These are phyloP conservation scores for Trametes cingulata DNA, from an alignment of 768 basidiomycete species.

Conservation along the genomic window DNA sequence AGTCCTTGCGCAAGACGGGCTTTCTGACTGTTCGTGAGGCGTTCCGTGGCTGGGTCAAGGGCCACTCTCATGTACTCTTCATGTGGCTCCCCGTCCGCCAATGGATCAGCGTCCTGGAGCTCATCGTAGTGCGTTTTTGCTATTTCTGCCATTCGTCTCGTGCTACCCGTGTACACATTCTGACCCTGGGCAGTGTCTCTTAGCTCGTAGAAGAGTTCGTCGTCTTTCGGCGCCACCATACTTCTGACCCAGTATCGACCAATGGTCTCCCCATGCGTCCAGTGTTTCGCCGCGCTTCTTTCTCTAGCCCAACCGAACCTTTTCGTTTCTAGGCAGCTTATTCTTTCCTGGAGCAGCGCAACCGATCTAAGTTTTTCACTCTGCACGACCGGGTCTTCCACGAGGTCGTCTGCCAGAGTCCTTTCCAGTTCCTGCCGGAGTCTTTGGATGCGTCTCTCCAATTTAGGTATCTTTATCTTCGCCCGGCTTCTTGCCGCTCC, in stretches of 20 bases:
- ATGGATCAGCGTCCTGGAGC: neutral
- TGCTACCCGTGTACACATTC: neutral
- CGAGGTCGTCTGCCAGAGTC: neutral
- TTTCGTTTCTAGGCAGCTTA: neutral
- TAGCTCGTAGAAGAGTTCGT: too few relatives aligned
- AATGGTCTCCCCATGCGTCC: neutral
- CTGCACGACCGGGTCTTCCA: neutral
- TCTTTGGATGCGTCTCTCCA: neutral
- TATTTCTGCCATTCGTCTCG: neutral
- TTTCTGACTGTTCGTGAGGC: neutral
- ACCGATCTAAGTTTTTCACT: neutral
- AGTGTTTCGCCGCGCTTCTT: neutral
- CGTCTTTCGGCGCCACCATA: neutral
- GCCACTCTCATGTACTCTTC: neutral
- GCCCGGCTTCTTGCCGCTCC: neutral
- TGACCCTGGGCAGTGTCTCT: too few relatives aligned
- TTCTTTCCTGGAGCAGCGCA: neutral
- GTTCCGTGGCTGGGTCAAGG: neutral
- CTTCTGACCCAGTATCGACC: neutral
- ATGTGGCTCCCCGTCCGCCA: neutral
- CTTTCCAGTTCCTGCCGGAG: neutral
- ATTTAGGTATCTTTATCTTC: neutral
- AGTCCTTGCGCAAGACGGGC: neutral
- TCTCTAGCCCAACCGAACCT: neutral
- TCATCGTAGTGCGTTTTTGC: neutral